Evolutionary conservation across 1,139 yeast species (phyloP), one percentile per base, ranked within the genome.

Genomic region (Sugiyamaella pinicola): DNA sequence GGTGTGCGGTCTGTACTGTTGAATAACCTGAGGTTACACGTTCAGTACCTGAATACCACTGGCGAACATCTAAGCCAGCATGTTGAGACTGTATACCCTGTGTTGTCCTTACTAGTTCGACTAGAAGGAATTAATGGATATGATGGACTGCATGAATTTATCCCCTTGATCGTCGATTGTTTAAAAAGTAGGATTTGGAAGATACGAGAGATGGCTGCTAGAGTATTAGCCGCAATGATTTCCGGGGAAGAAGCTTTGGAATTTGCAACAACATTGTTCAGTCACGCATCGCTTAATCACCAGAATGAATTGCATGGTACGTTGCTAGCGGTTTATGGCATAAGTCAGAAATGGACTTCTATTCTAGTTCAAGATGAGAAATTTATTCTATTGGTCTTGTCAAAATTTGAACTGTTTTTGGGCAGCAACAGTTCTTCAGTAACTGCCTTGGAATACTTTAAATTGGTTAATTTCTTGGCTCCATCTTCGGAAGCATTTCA

Each of bases 201-300:
- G 62, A 78, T 91, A 2, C 77, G 99, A 56, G 96, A 90, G 65
- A 80, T 87, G 79, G 85, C 95, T 0, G 89, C 96, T 0, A 75
- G 85, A 64, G 80, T 90, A 2, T 64, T 88, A 1, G 80, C 85
- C 0, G 71, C 84, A 0, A 69, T 86, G 54, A 68, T 76, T 1
- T 66, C 70, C 8, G 67, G 69, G 19, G 69, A 64, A 1, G 64
- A 64, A 5, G 60, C 66, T n/a, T 64, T 63, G 34, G 55, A 67
- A 1, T 53, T 61, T 15, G 52, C 58, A 1, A 47, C 63, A 19
- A 28, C 64, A 1, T 55, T 62, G 21, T 40, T 61, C 7, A 22
- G 24, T 7, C 39, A 43, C 7, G 61, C 61, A 10, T 47, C 61
- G 3, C 53, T 47, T 6, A 34, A 40, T 1, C 57, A 65, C 34